Evolutionary conservation across 2,329 filamentous ascomycete genomes (phyloP).

Genomic region (Claviceps fusiformis): DNA sequence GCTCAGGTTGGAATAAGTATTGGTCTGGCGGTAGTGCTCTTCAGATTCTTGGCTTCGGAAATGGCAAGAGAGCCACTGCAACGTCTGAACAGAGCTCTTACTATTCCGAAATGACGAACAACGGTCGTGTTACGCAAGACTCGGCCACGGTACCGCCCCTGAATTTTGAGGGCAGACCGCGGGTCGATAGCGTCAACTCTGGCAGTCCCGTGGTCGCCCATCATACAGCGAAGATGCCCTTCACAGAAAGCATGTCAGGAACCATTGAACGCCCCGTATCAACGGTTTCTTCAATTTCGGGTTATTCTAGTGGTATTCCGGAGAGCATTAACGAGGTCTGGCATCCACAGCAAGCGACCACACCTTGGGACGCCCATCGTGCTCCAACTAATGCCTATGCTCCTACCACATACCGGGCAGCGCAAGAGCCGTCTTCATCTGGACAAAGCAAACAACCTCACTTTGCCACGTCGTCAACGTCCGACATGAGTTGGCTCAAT

Average conservation of each 20-base stretch:
- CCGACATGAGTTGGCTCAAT: slow-evolving; percentile 73
- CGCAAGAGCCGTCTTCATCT: slow-evolving; percentile 15
- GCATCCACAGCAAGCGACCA: slow-evolving; percentile 32
- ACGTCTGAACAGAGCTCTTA: slow-evolving; percentile 41
- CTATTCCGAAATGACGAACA: slow-evolving; percentile 29
- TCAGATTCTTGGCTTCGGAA: slow-evolving; percentile 49
- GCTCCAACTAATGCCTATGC: slow-evolving; percentile 40
- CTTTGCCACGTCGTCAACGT: slow-evolving; percentile 33
- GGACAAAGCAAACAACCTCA: slow-evolving; percentile 36
- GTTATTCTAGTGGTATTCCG: slow-evolving; percentile 52
- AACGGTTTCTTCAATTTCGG: slow-evolving; percentile 33
- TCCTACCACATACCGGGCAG: slow-evolving; percentile 23
- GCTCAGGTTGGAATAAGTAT: slow-evolving; percentile 65
- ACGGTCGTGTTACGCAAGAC: slow-evolving; percentile 41
- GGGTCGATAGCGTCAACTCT: slow-evolving; percentile 52
- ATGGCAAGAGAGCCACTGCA: slow-evolving; percentile 34
- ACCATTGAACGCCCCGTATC: slow-evolving; percentile 46
- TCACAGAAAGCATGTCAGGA: slow-evolving; percentile 45
- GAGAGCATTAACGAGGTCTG: slow-evolving; percentile 47
- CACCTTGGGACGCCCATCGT: slow-evolving; percentile 36
- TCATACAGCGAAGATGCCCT: slow-evolving; percentile 35
- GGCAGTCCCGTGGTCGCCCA: slow-evolving; percentile 57
- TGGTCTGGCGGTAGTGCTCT: slow-evolving; percentile 61
- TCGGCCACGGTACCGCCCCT: slow-evolving; percentile 60
- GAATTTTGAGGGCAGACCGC: slow-evolving; percentile 47